Percentiles rank a stretch among this genome's conserved stretches.
Conservation (phyloP, 345 rosid genomes). For the Sapria himalayana region DNA sequence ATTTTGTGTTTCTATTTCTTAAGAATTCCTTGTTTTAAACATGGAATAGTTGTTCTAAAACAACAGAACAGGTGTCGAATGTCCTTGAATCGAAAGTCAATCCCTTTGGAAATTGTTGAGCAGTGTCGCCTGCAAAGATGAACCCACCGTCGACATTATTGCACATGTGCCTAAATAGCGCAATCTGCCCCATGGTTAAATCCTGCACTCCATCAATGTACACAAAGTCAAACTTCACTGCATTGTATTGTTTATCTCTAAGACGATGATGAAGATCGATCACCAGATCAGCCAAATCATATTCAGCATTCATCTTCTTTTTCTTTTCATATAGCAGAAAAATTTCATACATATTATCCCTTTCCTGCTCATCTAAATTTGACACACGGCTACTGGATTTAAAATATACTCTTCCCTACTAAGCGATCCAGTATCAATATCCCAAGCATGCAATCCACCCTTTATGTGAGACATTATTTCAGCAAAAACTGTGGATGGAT, state of each 20-base stretch:
- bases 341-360: slow-evolving; percentile 18
- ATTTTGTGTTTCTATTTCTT: too few relatives aligned
- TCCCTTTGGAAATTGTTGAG: slow-evolving; percentile 28
- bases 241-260: slow-evolving; percentile 10
- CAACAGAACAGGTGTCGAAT: slow-evolving; percentile 24
- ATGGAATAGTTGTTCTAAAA: too few relatives aligned
- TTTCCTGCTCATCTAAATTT: slow-evolving; percentile 11
- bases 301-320: slow-evolving; percentile 22
- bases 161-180: slow-evolving; percentile 25
- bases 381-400: slow-evolving; percentile 18
- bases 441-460: slow-evolving; percentile 17
- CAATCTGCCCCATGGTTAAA: slow-evolving; percentile 33
- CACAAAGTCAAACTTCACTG: slow-evolving; percentile 23
- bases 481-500: slow-evolving; percentile 26
- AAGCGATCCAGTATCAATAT: slow-evolving; percentile 13
- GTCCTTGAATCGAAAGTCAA: slow-evolving; percentile 36
- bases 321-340: slow-evolving; percentile 25
- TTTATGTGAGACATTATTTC: slow-evolving; percentile 39
- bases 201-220: slow-evolving; percentile 55
- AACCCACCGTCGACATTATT: slow-evolving; percentile 25
- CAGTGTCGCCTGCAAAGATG: slow-evolving; percentile 32
- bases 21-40: too few relatives aligned
- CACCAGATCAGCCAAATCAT: slow-evolving; percentile 41
- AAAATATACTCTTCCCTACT: slow-evolving; percentile 15
- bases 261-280: slow-evolving; percentile 29